phyloP scores from a whole-genome alignment of 495 filamentous ascomycete genomes.

The Talaromyces thailandensis region DNA sequence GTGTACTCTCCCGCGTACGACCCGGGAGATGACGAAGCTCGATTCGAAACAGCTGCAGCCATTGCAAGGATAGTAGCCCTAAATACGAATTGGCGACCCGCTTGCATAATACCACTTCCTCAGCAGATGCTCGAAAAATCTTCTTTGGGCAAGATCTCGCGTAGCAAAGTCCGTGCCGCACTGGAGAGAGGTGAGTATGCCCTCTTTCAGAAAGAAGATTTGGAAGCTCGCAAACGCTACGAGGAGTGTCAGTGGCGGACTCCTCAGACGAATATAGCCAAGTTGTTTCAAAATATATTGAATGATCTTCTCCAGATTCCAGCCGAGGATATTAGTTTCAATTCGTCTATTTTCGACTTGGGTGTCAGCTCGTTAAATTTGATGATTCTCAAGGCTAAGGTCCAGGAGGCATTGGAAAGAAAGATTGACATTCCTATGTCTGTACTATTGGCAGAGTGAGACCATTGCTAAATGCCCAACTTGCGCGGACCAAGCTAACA shows the following conservation, averaged over 20 bases:
- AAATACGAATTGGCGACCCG: background rate
- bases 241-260: background rate
- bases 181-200: constrained; percentile 24
- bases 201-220: background rate
- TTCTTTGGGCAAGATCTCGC: constrained; percentile 41
- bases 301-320: constrained; percentile 11
- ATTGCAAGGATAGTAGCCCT: background rate
- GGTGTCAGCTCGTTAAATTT: constrained; percentile 35
- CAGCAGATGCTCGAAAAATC: constrained; percentile 17
- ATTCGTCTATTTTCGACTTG: constrained; percentile 24
- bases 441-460: constrained; percentile 5
- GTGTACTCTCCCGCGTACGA: constrained; percentile 20
- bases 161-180: constrained; percentile 22
- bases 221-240: background rate
- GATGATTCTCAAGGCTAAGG: constrained; percentile 15
- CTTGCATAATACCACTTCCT: constrained; percentile 12
- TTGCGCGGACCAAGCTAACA: background rate
- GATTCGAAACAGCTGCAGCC: background rate
- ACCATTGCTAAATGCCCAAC: background rate
- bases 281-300: constrained; percentile 11
- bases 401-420: constrained; percentile 5
- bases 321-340: constrained; percentile 14
- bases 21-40: background rate
- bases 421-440: constrained; percentile 8
- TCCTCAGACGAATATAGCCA: constrained; percentile 8